Conservation (phyloP, 441 rosid species). For the Gossypium schwendimanii region DNA sequence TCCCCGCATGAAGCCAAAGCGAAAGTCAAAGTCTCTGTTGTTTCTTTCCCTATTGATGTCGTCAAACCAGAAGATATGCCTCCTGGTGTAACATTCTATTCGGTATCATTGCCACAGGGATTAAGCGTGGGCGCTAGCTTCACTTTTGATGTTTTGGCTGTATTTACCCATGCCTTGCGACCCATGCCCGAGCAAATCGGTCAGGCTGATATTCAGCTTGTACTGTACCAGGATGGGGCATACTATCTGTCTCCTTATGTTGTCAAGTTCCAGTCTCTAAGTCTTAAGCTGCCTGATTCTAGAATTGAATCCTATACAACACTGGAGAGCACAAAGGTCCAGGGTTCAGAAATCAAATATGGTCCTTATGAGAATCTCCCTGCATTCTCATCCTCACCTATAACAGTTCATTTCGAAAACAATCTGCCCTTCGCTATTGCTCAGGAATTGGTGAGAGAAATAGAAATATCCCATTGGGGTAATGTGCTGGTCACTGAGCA, state of each 20-base stretch:
- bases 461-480: slow-evolving; percentile 98
- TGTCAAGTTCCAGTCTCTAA: slow-evolving; percentile 64
- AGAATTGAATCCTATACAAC: slow-evolving; percentile 75
- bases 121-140: slow-evolving; percentile 51
- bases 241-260: slow-evolving; percentile 69
- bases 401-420: slow-evolving; percentile 75
- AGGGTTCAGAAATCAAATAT: slow-evolving; percentile 77
- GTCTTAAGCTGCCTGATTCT: slow-evolving; percentile 57
- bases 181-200: slow-evolving; percentile 84
- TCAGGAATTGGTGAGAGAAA: slow-evolving; percentile 68
- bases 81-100: slow-evolving; percentile 45
- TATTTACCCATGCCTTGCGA: slow-evolving; percentile 51
- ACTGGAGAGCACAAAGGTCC: slow-evolving; percentile 51
- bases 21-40: slow-evolving; percentile 37
- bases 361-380: slow-evolving; percentile 78
- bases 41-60: slow-evolving; percentile 38
- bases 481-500: slow-evolving; percentile 81
- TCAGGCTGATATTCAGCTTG: slow-evolving; percentile 84
- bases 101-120: slow-evolving; percentile 54
- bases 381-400: slow-evolving; percentile 57
- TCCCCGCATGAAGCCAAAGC: slow-evolving; percentile 51
- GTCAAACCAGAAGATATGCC: slow-evolving; percentile 50
- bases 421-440: slow-evolving; percentile 80
- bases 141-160: slow-evolving; percentile 51
- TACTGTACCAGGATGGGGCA: slow-evolving; percentile 68